phyloP scores from a whole-genome alignment of 2,329 filamentous ascomycete genomes.

The Diaporthe batatas region DNA sequence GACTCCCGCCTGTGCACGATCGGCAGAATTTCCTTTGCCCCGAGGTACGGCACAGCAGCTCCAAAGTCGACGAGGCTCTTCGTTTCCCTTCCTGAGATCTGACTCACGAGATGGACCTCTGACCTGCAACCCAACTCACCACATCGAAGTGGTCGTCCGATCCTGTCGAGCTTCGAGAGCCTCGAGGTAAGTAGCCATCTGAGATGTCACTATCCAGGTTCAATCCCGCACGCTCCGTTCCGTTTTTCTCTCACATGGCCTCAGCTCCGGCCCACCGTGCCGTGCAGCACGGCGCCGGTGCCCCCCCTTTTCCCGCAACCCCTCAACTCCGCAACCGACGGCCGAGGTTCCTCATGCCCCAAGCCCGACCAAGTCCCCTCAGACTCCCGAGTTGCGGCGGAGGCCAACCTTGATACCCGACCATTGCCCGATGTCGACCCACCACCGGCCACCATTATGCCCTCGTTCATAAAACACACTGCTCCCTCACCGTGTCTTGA shows the following conservation, averaged over 20 bases:
- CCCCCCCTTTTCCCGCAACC: background rate
- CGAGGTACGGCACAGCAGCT: slow-evolving; percentile 9
- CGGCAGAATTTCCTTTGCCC: slow-evolving; percentile 33
- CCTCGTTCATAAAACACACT: slow-evolving; percentile 8
- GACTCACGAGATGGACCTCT: slow-evolving; percentile 2
- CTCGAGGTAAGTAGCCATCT: slow-evolving; percentile 20
- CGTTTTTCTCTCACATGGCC: slow-evolving; percentile 15
- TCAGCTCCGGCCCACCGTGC: slow-evolving; percentile 36
- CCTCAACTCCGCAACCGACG: slow-evolving; percentile 36
- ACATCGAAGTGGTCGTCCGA: slow-evolving; percentile 1
- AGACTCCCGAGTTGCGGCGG: background rate
- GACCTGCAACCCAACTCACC: slow-evolving; percentile 3
- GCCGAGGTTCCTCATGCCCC: slow-evolving; percentile 26
- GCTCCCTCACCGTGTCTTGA: background rate
- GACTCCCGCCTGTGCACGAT: slow-evolving; percentile 42
- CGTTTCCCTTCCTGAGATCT: background rate
- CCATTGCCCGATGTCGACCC: background rate
- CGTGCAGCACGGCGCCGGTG: slow-evolving; percentile 36
- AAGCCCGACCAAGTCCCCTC: slow-evolving; percentile 15
- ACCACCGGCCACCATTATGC: background rate
- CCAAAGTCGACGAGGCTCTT: background rate
- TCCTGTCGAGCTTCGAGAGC: background rate
- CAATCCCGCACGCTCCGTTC: slow-evolving; percentile 22
- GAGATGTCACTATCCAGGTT: background rate
- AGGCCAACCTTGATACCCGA: too few species aligned